These are phyloP conservation scores for Cerrena zonata DNA, from an alignment of 1,284 basidiomycete species.

Conservation along the genomic window DNA sequence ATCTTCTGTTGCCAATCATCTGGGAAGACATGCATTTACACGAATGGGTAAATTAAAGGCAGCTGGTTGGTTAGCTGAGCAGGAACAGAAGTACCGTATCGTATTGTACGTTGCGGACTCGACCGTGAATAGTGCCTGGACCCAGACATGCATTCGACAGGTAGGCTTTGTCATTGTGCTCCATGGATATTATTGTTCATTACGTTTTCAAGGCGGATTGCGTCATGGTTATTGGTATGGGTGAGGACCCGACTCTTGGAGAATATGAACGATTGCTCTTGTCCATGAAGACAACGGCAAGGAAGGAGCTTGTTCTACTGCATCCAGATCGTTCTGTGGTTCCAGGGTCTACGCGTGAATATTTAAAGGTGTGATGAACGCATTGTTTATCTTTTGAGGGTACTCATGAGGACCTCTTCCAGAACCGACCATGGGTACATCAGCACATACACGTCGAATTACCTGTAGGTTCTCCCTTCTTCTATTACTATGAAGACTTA, in stretches of 20 bases:
- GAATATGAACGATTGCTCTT: slow-evolving; percentile 90
- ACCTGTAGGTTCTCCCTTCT: slow-evolving; percentile 43
- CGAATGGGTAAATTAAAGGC: slow-evolving; percentile 92
- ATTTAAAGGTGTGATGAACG: slow-evolving; percentile 74
- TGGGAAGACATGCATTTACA: slow-evolving; percentile 89
- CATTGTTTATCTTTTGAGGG: background rate
- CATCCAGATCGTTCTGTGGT: slow-evolving; percentile 87
- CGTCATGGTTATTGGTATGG: slow-evolving; percentile 92
- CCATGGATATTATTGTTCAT: background rate
- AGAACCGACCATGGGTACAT: slow-evolving; percentile 92
- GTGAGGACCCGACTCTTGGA: slow-evolving; percentile 82
- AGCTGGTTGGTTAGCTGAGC: slow-evolving; percentile 89
- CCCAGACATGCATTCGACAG: slow-evolving; percentile 93
- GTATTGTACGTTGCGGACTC: slow-evolving; percentile 94
- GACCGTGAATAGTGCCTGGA: slow-evolving; percentile 88
- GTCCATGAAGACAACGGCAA: slow-evolving; percentile 93
- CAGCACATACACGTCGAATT: slow-evolving; percentile 89
- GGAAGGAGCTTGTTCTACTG: slow-evolving; percentile 92
- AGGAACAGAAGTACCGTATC: slow-evolving; percentile 85
- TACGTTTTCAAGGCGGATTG: slow-evolving; percentile 73
- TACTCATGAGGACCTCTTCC: background rate
- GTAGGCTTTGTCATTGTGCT: slow-evolving; percentile 33
- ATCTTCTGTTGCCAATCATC: slow-evolving; percentile 81
- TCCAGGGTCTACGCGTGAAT: slow-evolving; percentile 90
- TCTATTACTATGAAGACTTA: background rate